Evolutionary conservation across 495 filamentous ascomycete species (phyloP).

Genomic region (Extremus antarcticus): DNA sequence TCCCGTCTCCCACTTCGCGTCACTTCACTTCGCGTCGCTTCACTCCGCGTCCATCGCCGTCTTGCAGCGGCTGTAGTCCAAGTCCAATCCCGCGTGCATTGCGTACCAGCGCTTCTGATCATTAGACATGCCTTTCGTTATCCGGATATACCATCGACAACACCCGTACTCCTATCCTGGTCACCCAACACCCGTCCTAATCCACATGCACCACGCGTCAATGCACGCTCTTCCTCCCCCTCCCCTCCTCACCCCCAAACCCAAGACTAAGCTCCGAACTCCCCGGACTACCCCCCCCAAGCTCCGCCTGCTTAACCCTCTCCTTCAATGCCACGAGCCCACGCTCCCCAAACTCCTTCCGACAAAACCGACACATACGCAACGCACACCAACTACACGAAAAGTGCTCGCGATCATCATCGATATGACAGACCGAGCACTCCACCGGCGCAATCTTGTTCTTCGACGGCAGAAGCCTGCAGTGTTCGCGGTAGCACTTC

Average conservation of each 20-base stretch:
- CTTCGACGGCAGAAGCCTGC: neutral
- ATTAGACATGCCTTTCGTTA: neutral
- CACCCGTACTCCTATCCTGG: neutral
- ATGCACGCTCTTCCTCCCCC: neutral
- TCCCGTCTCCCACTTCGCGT: neutral
- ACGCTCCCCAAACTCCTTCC: slow-evolving; percentile 5
- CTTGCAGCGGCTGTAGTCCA: neutral
- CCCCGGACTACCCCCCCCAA: slow-evolving; percentile 1
- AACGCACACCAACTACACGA: slow-evolving; percentile 18
- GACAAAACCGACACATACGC: slow-evolving; percentile 18
- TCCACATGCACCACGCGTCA: neutral
- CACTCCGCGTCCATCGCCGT: neutral
- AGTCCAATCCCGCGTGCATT: neutral
- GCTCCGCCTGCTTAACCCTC: slow-evolving; percentile 13
- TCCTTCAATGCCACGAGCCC: slow-evolving; percentile 9
- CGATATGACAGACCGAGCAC: slow-evolving; percentile 19
- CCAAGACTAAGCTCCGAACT: slow-evolving; percentile 5
- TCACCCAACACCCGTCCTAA: too few species aligned
- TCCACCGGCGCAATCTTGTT: slow-evolving; percentile 18
- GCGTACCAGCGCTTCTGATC: neutral
- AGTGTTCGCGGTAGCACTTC: slow-evolving; percentile 9
- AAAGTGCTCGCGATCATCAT: slow-evolving; percentile 15
- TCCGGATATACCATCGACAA: neutral
- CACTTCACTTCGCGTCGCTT: too few species aligned
- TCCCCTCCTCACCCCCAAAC: neutral